Base-by-base conservation (phyloP, 208 protist species). In the Acanthamoeba divionensis region DNA sequence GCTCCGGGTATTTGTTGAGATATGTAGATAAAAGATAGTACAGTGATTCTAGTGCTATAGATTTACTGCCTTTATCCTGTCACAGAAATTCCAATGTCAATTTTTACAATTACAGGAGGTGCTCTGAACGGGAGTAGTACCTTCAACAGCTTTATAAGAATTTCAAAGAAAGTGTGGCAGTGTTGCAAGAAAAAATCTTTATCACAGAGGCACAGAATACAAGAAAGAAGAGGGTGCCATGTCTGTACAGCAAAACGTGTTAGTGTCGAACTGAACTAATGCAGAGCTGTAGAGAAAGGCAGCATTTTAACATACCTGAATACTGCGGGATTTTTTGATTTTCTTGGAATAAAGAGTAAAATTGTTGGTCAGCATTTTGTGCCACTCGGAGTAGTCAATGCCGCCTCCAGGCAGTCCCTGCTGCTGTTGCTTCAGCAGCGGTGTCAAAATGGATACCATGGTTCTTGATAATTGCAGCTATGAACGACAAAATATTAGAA, bases 21-120 rank as follows among this genome's bases (percentile, higher is more conserved):
- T 77, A 77, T 38, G 67, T 77, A 7, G 54, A 45, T n/a, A 77
- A 29, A 26, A 77, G 47, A 24, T 36, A 18, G 67, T 77, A 77
- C 44, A 77, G 67, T 12, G 67, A 77, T 54, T 83, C 73, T 1
- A 83, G 50, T 8, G 73, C 73, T 18, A 62, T 29, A 13, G 50
- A 33, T 62, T 83, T 83, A 29, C 54, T 77, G 73, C n/a, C 50
- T 38, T 83, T 83, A 31, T 83, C 73, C 73, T 83, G 50, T 36
- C 6, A 31, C 15, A 0, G 48, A 13, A 50, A 38, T 31, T n/a
- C 5, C 18, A 79, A 65, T 33, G 62, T 69, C 36, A 45, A 33
- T 69, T 2, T 69, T 0, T 33, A 69, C 44, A 3, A n/a, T 45
- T 0, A 69, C 13, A 69, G 36, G 62, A 7, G n/a, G 26, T 41